These are phyloP conservation scores for Saururus chinensis DNA, from an alignment of 164 flowering plant species.

Conservation along the genomic window DNA sequence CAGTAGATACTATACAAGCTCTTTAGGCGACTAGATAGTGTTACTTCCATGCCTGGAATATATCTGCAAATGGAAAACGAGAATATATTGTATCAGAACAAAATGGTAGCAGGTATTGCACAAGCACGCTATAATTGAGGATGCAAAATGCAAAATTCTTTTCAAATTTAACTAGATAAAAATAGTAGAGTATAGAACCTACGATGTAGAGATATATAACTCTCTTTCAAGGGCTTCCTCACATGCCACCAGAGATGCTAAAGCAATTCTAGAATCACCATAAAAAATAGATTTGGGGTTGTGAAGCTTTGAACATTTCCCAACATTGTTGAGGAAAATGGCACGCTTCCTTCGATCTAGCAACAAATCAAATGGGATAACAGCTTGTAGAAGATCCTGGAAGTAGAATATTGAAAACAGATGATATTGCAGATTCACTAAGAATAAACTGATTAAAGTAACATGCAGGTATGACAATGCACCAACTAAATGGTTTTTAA, in stretches of 20 bases:
- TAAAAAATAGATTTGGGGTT: conserved; percentile 51
- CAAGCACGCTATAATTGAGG: not conserved
- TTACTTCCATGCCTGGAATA: conserved; percentile 96
- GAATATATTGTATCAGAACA: not conserved
- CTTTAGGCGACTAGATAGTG: conserved; percentile 79
- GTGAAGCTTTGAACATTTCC: conserved; percentile 21
- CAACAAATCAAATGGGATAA: conserved; percentile 79
- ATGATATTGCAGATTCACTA: not conserved
- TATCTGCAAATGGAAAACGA: conserved; percentile 43
- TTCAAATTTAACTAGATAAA: too few species aligned
- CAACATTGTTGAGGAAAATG: conserved; percentile 35
- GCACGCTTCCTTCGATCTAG: conserved; percentile 58
- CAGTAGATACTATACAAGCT: conserved; percentile 82
- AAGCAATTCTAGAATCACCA: conserved; percentile 70
- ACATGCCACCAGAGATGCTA: conserved; percentile 70
- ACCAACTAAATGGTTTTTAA: too few species aligned
- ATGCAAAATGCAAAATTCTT: not conserved
- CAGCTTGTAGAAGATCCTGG: conserved; percentile 93
- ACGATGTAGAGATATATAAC: conserved; percentile 82
- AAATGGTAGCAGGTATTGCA: not conserved
- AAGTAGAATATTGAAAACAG: conserved; percentile 1
- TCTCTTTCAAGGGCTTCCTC: conserved; percentile 90
- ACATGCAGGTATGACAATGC: too few species aligned
- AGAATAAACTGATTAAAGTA: not conserved
- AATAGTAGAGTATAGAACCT: conserved; percentile 18